phyloP scores from a whole-genome alignment of 2,329 filamentous ascomycete genomes.

The Chaetomiaceae sp. region DNA sequence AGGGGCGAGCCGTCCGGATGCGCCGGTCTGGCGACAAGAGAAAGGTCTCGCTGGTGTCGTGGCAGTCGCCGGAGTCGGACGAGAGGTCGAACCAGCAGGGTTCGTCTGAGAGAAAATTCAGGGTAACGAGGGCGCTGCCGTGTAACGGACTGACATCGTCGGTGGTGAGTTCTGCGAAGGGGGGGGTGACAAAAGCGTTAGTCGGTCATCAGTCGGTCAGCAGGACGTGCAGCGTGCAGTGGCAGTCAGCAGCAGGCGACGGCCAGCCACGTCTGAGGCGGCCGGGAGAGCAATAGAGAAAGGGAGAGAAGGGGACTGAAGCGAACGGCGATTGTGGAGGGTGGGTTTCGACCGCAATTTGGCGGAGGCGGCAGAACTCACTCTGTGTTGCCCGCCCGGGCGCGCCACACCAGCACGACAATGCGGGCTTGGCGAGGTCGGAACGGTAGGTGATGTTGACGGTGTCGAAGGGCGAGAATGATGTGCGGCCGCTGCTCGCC shows the following conservation, averaged over 20 bases:
- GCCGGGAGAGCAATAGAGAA: not conserved
- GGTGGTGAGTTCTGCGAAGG: slow-evolving; percentile 17
- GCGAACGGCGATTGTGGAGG: not conserved
- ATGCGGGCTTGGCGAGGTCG: slow-evolving; percentile 16
- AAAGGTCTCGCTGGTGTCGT: slow-evolving; percentile 18
- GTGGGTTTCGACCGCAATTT: slow-evolving; percentile 4
- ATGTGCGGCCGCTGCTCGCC: slow-evolving; percentile 1
- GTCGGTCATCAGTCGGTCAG: slow-evolving; percentile 15
- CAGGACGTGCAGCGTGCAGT: slow-evolving; percentile 8
- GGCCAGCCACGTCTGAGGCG: slow-evolving; percentile 1
- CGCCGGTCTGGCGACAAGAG: slow-evolving; percentile 12
- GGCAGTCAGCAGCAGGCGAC: not conserved
- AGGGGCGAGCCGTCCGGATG: not conserved
- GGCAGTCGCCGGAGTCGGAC: slow-evolving; percentile 16
- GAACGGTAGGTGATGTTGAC: slow-evolving; percentile 24
- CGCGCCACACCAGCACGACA: slow-evolving; percentile 22
- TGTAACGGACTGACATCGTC: slow-evolving; percentile 17
- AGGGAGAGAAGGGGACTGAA: not conserved
- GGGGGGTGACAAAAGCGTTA: slow-evolving; percentile 6
- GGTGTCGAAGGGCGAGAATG: slow-evolving; percentile 21
- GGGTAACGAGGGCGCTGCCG: slow-evolving; percentile 17
- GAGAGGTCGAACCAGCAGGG: slow-evolving; percentile 25
- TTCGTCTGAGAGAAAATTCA: slow-evolving; percentile 20
- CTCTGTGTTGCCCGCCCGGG: slow-evolving; percentile 16
- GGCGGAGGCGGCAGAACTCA: slow-evolving; percentile 19